These are phyloP conservation scores for Fraxinus pennsylvanica DNA, from an alignment of 257 asterid genomes.

Conservation along the genomic window DNA sequence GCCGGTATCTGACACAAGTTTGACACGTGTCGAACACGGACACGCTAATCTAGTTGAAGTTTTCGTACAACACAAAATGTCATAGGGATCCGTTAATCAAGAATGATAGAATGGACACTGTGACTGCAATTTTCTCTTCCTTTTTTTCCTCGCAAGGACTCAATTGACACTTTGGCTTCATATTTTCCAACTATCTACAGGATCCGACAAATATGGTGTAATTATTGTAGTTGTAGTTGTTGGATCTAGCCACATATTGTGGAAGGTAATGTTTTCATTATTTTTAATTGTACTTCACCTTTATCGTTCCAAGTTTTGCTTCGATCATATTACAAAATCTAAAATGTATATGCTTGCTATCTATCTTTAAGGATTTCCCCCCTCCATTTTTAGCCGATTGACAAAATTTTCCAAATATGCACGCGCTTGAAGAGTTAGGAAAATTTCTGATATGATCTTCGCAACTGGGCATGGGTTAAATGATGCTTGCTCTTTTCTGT, in stretches of 20 bases:
- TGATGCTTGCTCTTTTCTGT: constrained; percentile 71
- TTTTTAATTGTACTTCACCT: neutral
- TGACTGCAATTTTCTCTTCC: neutral
- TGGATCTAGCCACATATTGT: constrained; percentile 95
- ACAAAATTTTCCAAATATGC: constrained; percentile 11
- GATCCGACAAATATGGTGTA: constrained; percentile 66
- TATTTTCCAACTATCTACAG: constrained; percentile 42
- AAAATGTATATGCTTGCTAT: neutral
- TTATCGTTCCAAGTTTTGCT: constrained; percentile 2
- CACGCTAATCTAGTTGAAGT: too few species aligned
- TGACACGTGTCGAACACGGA: too few species aligned
- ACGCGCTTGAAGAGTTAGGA: constrained; percentile 74
- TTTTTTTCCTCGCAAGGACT: constrained; percentile 1
- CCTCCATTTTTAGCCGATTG: constrained; percentile 14
- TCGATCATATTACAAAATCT: neutral
- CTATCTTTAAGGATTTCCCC: neutral
- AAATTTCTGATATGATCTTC: constrained; percentile 82
- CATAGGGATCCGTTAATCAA: neutral
- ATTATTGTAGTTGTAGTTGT: constrained; percentile 61
- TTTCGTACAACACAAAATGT: too few species aligned
- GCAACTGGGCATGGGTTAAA: constrained; percentile 86
- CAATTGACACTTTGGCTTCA: constrained; percentile 9
- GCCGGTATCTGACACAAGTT: too few species aligned
- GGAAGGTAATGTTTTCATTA: constrained; percentile 44
- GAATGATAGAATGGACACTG: neutral